These are phyloP conservation scores for Smallanthus sonchifolius DNA, from an alignment of 129 eudicot genomes.

Conservation along the genomic window DNA sequence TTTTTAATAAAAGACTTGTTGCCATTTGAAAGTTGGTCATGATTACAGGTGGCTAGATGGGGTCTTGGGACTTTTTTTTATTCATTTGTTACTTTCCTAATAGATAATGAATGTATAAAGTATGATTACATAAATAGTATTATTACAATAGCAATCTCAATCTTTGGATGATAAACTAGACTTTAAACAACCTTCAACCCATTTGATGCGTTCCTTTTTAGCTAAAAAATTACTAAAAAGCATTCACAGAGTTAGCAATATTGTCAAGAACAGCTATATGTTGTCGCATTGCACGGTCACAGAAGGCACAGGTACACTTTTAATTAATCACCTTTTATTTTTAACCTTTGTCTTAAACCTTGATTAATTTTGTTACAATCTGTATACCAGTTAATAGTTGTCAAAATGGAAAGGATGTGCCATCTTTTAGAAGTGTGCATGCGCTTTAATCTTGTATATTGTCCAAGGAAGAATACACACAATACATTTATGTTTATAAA, in stretches of 20 bases:
- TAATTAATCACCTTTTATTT: neutral
- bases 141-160: neutral
- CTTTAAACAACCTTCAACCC: slow-evolving; percentile 11
- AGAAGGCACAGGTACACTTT: slow-evolving; percentile 86
- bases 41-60: neutral
- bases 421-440: too few species aligned
- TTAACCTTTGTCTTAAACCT: neutral
- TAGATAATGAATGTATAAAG: neutral
- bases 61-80: neutral
- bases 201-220: neutral
- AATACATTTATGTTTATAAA: neutral
- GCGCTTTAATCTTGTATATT: too few species aligned
- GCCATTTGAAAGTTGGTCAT: neutral
- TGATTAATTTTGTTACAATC: neutral
- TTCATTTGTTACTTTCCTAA: neutral
- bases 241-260: slow-evolving; percentile 90
- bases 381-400: neutral
- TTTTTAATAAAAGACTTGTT: neutral
- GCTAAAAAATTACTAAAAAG: slow-evolving; percentile 72
- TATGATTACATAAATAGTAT: neutral
- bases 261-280: slow-evolving; percentile 93
- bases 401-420: too few species aligned
- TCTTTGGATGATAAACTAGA: neutral
- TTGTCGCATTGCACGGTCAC: slow-evolving; percentile 98
- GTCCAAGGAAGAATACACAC: too few species aligned